Percentiles rank a stretch among this genome's conserved stretches.
Conservation (phyloP, 192 early-diverging fungal species). For the Backusella morwellensis region DNA sequence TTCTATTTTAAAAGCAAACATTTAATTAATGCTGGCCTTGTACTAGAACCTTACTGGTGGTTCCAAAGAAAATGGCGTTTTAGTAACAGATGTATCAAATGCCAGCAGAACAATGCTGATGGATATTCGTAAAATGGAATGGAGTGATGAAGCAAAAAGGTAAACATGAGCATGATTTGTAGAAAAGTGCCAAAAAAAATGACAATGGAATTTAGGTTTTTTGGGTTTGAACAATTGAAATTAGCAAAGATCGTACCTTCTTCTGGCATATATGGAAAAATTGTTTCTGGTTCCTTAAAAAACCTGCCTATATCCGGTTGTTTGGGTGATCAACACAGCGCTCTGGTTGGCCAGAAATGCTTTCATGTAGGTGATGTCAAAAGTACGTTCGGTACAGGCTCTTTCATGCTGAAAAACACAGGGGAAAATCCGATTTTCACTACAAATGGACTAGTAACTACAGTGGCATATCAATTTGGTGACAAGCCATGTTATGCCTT, state of each 20-base stretch:
- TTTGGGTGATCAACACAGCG: conserved; percentile 94
- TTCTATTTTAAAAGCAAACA: background rate
- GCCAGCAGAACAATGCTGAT: conserved; percentile 93
- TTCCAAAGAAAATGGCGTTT: conserved; percentile 51
- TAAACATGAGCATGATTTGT: background rate
- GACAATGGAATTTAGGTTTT: conserved; percentile 28
- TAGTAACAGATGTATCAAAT: conserved; percentile 92
- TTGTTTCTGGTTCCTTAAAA: conserved; percentile 55
- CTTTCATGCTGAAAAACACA: conserved; percentile 96
- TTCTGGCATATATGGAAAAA: conserved; percentile 71
- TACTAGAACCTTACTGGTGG: conserved; percentile 82
- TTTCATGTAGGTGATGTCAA: conserved; percentile 83
- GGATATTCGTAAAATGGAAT: conserved; percentile 78
- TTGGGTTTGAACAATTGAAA: conserved; percentile 44
- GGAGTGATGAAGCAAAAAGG: conserved; percentile 70
- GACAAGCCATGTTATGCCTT: conserved; percentile 79
- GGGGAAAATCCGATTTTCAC: conserved; percentile 72
- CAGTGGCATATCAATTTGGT: conserved; percentile 87
- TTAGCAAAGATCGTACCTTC: conserved; percentile 85
- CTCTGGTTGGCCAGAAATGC: conserved; percentile 92
- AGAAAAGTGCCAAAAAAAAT: background rate
- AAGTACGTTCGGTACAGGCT: conserved; percentile 96
- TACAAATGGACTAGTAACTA: conserved; percentile 82
- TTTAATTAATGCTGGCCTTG: background rate
- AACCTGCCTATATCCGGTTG: conserved; percentile 82